A percentile compares a stretch with the other conserved stretches of the same genome.
Conservation (phyloP, 1,284 basidiomycete species). For the Melampsora larici-populina region DNA sequence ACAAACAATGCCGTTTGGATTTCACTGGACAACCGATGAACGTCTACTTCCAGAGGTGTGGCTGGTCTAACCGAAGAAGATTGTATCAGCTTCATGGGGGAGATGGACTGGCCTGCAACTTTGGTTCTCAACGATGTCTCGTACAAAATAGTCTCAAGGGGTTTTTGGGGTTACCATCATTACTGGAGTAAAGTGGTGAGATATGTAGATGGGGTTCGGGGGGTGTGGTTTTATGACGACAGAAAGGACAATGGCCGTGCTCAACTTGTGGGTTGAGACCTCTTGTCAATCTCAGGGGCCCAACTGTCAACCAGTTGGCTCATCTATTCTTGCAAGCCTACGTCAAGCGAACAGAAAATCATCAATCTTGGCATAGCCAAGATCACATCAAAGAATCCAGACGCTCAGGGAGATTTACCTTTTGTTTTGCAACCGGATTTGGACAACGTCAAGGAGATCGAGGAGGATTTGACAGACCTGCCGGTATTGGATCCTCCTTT, state of each 20-base stretch:
- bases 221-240: too few species aligned
- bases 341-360: background rate
- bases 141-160: background rate
- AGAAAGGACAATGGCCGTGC: too few species aligned
- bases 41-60: too few species aligned
- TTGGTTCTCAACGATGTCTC: background rate
- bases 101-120: background rate
- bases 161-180: background rate
- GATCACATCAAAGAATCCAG: background rate
- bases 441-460: background rate
- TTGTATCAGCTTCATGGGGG: background rate
- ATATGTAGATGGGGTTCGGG: background rate
- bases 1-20: background rate
- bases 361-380: background rate
- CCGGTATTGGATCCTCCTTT: too few species aligned
- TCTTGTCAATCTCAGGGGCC: too few species aligned
- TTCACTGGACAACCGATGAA: too few species aligned
- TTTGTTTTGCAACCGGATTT: too few species aligned
- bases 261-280: too few species aligned
- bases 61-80: background rate
- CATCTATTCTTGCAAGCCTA: too few species aligned
- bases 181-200: background rate
- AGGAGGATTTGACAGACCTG: too few species aligned
- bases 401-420: background rate
- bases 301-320: too few species aligned